Base-by-base conservation (phyloP, 2,329 filamentous ascomycete species). In the Alternaria burnsii region DNA sequence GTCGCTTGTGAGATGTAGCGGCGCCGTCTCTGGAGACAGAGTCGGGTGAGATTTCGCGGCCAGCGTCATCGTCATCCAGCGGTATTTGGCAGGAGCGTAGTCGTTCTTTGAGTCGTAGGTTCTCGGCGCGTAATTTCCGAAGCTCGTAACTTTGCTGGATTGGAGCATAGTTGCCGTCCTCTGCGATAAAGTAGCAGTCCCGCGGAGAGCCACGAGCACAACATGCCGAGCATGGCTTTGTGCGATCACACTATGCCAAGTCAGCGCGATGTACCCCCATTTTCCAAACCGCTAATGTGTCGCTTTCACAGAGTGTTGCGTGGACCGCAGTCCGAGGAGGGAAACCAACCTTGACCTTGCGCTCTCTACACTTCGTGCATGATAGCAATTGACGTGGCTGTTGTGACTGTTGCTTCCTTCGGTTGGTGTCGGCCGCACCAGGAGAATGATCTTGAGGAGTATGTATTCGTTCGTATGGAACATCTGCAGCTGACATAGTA, bases 131-230 rank as follows among this genome's bases (percentile, higher is more conserved):
- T 22, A 84, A 74, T 64, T 81, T 81, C 20, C 80, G 77, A 30
- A 84, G 75, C 67, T 83, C 82, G 61, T 83, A 82, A 1, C 80
- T 81, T 63, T 83, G 81, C 61, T 82, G 77, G 24, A 82, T 82
- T 4, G 82, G 79, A 52, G 76, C 77, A 68, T 82, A 83, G 52
- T 83, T 80, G 38, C 78, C 79, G 26, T 80, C 80, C 61, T 83
- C 82, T 7, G 79, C 78, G 9, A 82, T 71, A 60, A 83, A 84
- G 46, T 82, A 77, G 61, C 82, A 84, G 54, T 83, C 80, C 59
- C 80, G 82, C 4, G 82, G 81, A 43, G 78, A 76, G 12, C 82
- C 82, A 56, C 82, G 77, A 47, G 81, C 81, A 66, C 82, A 83
- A 63, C 82, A 84, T 42, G 82, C 81, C 22, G 79, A 81, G 69